Evolutionary conservation across 805 yeast species (phyloP).

Genomic region (Spencermartinsiella europaea): DNA sequence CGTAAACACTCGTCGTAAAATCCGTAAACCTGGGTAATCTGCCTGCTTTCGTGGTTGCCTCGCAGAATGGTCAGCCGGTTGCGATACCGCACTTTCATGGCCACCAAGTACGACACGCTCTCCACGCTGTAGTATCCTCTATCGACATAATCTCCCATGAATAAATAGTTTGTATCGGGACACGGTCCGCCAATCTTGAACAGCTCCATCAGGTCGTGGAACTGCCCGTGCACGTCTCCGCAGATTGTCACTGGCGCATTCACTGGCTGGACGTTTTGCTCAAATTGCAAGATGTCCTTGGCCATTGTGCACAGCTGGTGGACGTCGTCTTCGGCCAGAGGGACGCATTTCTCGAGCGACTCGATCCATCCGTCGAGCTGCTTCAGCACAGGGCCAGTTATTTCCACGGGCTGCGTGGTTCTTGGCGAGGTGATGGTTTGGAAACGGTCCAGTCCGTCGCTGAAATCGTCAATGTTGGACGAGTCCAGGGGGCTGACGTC

Average conservation of each 20-base stretch:
- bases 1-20: slow-evolving; percentile 95
- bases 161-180: slow-evolving; percentile 86
- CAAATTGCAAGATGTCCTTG: slow-evolving; percentile 75
- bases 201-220: slow-evolving; percentile 91
- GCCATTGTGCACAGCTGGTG: slow-evolving; percentile 84
- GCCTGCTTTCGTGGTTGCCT: slow-evolving; percentile 95
- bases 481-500: slow-evolving; percentile 57
- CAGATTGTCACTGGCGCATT: slow-evolving; percentile 94
- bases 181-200: slow-evolving; percentile 95
- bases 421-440: slow-evolving; percentile 40
- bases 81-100: slow-evolving; percentile 93
- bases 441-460: slow-evolving; percentile 38
- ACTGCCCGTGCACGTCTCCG: slow-evolving; percentile 97
- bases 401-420: slow-evolving; percentile 38
- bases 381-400: slow-evolving; percentile 45
- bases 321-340: slow-evolving; percentile 70
- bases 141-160: slow-evolving; percentile 89
- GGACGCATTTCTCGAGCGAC: slow-evolving; percentile 39
- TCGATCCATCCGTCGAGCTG: slow-evolving; percentile 91
- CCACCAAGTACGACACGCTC: slow-evolving; percentile 84
- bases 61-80: slow-evolving; percentile 87
- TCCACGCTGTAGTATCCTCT: slow-evolving; percentile 87
- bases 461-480: slow-evolving; percentile 35
- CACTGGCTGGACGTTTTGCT: slow-evolving; percentile 93
- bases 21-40: slow-evolving; percentile 94